Evolutionary conservation across 73 alveolate genomes (phyloP).

Genomic region (Stentor roeselii): DNA sequence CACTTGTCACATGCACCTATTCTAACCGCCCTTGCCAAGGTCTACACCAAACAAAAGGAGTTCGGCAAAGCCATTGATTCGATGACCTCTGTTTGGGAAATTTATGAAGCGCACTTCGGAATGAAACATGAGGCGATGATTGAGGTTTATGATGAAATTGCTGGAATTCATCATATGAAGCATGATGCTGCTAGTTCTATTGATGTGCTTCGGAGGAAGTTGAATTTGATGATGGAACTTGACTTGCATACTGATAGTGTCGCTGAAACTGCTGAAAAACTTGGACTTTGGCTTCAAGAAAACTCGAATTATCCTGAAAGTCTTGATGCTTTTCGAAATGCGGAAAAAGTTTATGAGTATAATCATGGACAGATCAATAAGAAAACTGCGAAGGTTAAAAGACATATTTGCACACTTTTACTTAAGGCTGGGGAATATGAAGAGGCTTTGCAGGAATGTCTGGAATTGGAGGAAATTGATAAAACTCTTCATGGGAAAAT

Average conservation of each 20-base stretch:
- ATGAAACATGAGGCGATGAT: conserved; percentile 51
- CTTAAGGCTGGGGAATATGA: conserved; percentile 60
- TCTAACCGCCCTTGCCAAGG: conserved; percentile 12
- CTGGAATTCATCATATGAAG: conserved; percentile 58
- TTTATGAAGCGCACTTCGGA: conserved; percentile 65
- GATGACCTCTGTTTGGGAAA: conserved; percentile 54
- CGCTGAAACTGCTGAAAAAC: conserved; percentile 61
- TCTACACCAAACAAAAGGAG: conserved; percentile 51
- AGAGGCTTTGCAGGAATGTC: conserved; percentile 76
- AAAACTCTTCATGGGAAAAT: conserved; percentile 69
- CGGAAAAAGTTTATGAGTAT: conserved; percentile 48
- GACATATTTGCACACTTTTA: conserved; percentile 65
- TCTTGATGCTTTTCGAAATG: conserved; percentile 47
- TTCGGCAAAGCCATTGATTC: conserved; percentile 54
- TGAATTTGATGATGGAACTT: conserved; percentile 48
- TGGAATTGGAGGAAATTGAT: conserved; percentile 79
- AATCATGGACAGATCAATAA: conserved; percentile 66
- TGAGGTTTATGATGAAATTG: conserved; percentile 57
- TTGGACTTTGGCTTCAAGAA: conserved; percentile 60
- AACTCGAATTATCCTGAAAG: conserved; percentile 55
- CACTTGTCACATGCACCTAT: conserved; percentile 31
- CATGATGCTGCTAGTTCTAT: conserved; percentile 65
- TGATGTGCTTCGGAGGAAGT: conserved; percentile 45
- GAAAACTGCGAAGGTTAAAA: conserved; percentile 72
- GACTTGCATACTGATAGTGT: conserved; percentile 53